Evolutionary conservation across 805 yeast species (phyloP), one percentile per base, ranked within the genome.

Genomic region (Wickerhamomyces sydowiorum): DNA sequence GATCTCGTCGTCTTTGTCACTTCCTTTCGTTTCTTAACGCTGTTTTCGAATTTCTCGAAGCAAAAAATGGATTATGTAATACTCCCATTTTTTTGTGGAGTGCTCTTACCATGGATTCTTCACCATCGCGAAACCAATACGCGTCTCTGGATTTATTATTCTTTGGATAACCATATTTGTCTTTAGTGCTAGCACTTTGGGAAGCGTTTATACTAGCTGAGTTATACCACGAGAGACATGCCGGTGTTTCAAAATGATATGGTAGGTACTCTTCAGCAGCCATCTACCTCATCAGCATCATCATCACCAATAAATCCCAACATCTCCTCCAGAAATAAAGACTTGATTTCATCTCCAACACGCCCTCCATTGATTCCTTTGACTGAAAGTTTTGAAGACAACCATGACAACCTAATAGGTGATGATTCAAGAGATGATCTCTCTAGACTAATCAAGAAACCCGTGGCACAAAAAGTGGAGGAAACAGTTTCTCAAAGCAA

Each of bases 231-330:
- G 27, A 8, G 27, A 24, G 12, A 12, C 4, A 53, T 56, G 60
- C 60, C 60, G 2, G 45, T 48, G 3, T 43, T 54, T 25, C 40
- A 47, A 12, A 34, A 33, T 24, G 51, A 49, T 3, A 30, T 42
- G 27, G 31, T 27, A 0, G 52, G 46, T 5, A 13, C 35, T 1
- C 36, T 39, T 3, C 38, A 38, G 1, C 46, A 37, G 3, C 48
- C 51, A 9, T 41, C 37, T 5, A 39, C 46, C 1, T 52, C 59
- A 1, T 53, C 61, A 2, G 48, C 46, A 10, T 24, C 49, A 2
- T 53, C 59, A 0, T 55, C 60, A 0, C 61, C 61, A 2, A 42
- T 55, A 22, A 52, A 53, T 23, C 57, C 58, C 9, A 46, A 48
- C 17, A 31, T 21, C 3, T 31, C 45, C 1, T 43, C 52, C 13